Conservation (phyloP, 1,139 yeast species). For the Geotrichum citri-aurantii region DNA sequence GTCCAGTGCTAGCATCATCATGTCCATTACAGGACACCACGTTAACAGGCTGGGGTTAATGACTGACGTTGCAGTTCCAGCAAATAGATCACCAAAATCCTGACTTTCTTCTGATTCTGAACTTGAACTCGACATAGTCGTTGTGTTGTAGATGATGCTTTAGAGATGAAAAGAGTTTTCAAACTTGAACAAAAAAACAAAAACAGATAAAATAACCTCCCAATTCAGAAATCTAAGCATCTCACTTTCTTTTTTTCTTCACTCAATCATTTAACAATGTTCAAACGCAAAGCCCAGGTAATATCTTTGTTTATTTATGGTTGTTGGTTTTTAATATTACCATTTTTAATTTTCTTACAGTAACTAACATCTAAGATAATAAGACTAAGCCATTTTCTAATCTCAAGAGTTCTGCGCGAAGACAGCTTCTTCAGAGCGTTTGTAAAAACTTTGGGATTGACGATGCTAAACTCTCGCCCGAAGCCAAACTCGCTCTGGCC, state of each 20-base stretch:
- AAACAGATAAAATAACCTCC: not conserved
- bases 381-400: constrained; percentile 68
- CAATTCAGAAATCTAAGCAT: not conserved
- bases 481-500: constrained; percentile 45
- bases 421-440: constrained; percentile 50
- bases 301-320: constrained; percentile 16
- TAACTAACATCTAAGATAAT: constrained; percentile 19
- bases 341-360: constrained; percentile 9
- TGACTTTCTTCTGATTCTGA: constrained; percentile 1
- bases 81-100: constrained; percentile 8
- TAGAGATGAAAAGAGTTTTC: not conserved
- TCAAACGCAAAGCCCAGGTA: constrained; percentile 53
- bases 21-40: constrained; percentile 55
- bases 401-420: constrained; percentile 74
- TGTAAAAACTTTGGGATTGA: constrained; percentile 45
- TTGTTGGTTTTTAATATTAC: constrained; percentile 6
- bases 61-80: constrained; percentile 1
- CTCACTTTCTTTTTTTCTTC: not conserved
- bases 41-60: constrained; percentile 42
- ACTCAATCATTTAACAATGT: constrained; percentile 40
- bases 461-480: constrained; percentile 43
- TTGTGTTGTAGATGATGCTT: not conserved
- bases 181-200: not conserved
- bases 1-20: constrained; percentile 43
- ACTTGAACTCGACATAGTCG: constrained; percentile 1